A percentile compares a stretch with the other conserved stretches of the same genome.
Evolutionary conservation across 2,329 filamentous ascomycete genomes (phyloP).

Genomic region (Phoma sp.): DNA sequence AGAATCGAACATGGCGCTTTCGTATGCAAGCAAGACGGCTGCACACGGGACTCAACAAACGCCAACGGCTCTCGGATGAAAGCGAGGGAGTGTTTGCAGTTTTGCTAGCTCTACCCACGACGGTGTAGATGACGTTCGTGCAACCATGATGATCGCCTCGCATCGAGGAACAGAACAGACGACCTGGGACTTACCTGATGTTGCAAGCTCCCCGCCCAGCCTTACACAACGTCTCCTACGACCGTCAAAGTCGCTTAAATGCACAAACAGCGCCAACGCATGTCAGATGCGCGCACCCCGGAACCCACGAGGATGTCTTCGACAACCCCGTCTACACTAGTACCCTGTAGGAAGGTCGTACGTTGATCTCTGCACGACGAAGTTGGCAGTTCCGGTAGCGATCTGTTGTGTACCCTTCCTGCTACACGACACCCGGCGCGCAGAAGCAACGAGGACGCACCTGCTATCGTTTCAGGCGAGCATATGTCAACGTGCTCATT

Average conservation of each 20-base stretch:
- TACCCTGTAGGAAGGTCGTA: conserved; percentile 1
- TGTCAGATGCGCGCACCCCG: conserved; percentile 7
- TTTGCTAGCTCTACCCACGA: not conserved
- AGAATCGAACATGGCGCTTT: conserved; percentile 6
- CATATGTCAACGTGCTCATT: not conserved
- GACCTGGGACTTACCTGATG: conserved; percentile 1
- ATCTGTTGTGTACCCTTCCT: conserved; percentile 10
- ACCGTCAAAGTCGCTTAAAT: conserved; percentile 10
- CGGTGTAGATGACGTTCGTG: conserved; percentile 1
- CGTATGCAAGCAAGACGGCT: not conserved
- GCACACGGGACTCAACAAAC: conserved; percentile 15
- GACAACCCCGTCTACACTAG: not conserved
- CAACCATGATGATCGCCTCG: not conserved
- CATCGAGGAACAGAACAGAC: conserved; percentile 1
- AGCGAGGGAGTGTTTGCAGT: not conserved
- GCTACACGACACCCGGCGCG: conserved; percentile 13
- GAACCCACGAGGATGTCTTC: conserved; percentile 12
- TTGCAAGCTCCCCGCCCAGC: not conserved
- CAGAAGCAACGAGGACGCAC: not conserved
- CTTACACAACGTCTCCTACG: conserved; percentile 3
- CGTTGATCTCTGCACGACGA: conserved; percentile 10
- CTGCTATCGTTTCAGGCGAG: conserved; percentile 5
- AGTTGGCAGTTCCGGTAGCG: conserved; percentile 16
- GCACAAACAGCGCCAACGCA: conserved; percentile 9
- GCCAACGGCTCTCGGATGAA: not conserved